Conservation (phyloP, 768 basidiomycete genomes). For the Leccinum subtestaceum region DNA sequence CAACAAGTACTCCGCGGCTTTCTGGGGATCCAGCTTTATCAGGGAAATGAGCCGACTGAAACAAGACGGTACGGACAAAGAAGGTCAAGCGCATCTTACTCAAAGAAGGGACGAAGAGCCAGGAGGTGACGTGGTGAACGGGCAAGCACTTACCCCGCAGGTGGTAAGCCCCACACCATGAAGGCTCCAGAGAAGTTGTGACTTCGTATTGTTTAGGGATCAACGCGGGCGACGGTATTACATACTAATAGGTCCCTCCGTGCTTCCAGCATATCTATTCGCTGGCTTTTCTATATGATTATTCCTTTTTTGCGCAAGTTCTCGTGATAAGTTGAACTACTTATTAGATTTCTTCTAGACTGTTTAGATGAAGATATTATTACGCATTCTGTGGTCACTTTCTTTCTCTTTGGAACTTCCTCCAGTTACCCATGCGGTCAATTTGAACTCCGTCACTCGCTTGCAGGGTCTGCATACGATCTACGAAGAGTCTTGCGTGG, state of each 20-base stretch:
- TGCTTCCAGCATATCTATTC: slow-evolving; percentile 29
- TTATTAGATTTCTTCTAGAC: slow-evolving; percentile 31
- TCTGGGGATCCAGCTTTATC: slow-evolving; percentile 91
- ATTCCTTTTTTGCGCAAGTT: slow-evolving; percentile 36
- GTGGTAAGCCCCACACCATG: slow-evolving; percentile 36
- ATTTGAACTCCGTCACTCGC: slow-evolving; percentile 8
- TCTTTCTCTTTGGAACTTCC: slow-evolving; percentile 17
- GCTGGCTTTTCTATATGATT: slow-evolving; percentile 38
- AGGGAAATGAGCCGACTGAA: slow-evolving; percentile 73
- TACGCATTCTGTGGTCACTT: slow-evolving; percentile 11
- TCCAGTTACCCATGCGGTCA: slow-evolving; percentile 6
- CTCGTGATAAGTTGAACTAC: slow-evolving; percentile 15
- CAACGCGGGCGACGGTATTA: slow-evolving; percentile 24
- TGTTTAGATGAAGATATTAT: slow-evolving; percentile 15
- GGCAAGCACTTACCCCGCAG: slow-evolving; percentile 34
- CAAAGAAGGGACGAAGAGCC: slow-evolving; percentile 35
- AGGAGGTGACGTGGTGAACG: slow-evolving; percentile 41
- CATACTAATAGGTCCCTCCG: slow-evolving; percentile 17
- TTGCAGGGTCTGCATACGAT: slow-evolving; percentile 11
- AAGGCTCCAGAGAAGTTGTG: slow-evolving; percentile 28
- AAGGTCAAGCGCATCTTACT: slow-evolving; percentile 35
- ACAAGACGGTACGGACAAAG: slow-evolving; percentile 34
- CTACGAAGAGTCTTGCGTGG: slow-evolving; percentile 14
- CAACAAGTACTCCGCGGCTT: slow-evolving; percentile 89
- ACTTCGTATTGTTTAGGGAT: slow-evolving; percentile 30